phyloP scores from a whole-genome alignment of 228 moss, liverwort and hornwort species.

The Sphagnum fallax region DNA sequence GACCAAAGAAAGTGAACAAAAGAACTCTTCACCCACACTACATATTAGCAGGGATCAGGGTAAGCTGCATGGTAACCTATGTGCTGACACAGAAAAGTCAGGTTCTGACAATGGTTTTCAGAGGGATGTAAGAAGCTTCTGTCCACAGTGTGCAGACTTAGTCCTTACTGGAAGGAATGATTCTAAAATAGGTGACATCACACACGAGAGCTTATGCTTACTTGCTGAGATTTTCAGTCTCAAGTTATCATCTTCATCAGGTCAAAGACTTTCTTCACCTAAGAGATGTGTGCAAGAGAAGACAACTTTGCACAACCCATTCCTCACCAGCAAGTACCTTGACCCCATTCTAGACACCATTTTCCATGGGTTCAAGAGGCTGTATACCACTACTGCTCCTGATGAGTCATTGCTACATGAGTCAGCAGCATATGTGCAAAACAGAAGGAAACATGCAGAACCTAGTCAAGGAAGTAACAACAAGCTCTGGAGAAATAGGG shows the following conservation, averaged over 20 bases:
- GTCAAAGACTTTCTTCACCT: background rate
- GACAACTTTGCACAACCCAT: slow-evolving; percentile 28
- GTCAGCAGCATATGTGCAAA: no score
- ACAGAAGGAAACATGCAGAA: no score
- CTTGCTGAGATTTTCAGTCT: slow-evolving; percentile 64
- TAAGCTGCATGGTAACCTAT: background rate
- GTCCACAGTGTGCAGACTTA: background rate
- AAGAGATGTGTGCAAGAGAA: background rate
- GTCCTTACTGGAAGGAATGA: background rate
- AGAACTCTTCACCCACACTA: no score
- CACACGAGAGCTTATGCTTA: slow-evolving; percentile 31
- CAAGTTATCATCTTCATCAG: slow-evolving; percentile 5
- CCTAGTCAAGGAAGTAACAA: no score
- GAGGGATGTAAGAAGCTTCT: no score
- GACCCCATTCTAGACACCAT: slow-evolving; percentile 46
- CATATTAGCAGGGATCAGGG: background rate
- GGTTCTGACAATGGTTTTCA: background rate
- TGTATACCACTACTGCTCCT: slow-evolving; percentile 23
- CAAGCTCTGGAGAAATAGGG: no score
- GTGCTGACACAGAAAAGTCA: background rate
- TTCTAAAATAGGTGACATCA: background rate
- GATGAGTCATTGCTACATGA: background rate
- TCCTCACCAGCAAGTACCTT: slow-evolving; percentile 54
- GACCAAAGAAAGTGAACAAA: background rate
- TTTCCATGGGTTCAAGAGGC: slow-evolving; percentile 31